Base-by-base conservation (phyloP, 2,329 filamentous ascomycete genomes). In the Colletotrichum limetticola region DNA sequence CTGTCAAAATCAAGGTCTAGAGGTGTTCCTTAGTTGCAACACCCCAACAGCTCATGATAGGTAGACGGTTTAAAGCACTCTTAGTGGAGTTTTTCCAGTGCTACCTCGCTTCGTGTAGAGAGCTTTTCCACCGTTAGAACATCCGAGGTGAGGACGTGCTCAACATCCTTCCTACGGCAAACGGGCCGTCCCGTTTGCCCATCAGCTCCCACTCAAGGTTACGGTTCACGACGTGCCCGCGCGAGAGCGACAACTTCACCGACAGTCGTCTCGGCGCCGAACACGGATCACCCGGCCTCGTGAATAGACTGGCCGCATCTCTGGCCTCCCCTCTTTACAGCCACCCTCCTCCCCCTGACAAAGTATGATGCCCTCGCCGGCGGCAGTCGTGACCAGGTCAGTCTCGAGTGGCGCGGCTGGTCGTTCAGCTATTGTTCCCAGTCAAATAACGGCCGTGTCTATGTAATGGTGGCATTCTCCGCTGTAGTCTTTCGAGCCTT, bases 121-220 rank as follows among this genome's bases (percentile, higher is more conserved):
- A 42, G 32, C 24, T 11, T 24, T 65, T 9, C 65, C 11, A 26
- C 11, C 37, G 26, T 61, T 19, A 22, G n/a, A 19, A 14, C 35
- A 14, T n/a, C 19, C 32, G 30, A 19, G 28, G n/a, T 14, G 24
- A 60, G 22, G 42, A 22, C 28, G 30, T 72, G 42, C 66, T 72
- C 26, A 35, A 37, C 19, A 42, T 52, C 53, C 30, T 28, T 22
- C 28, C 26, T 28, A 65, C 19, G 60, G 49, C 42, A 59, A 66
- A 62, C 65, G 60, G 60, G 71, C 60, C 70, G 65, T 66, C 65
- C 69, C 69, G 64, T 68, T 65, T 58, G 52, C 26, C 32, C 63
- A 57, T 37, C 64, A 30, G 30, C 53, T 65, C 28, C 58, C 35
- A 53, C 16, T 68, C 70, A 37, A 61, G 63, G 58, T 24, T 53